phyloP scores from a whole-genome alignment of 169 alveolate species.

The Besnoitia besnoiti region DNA sequence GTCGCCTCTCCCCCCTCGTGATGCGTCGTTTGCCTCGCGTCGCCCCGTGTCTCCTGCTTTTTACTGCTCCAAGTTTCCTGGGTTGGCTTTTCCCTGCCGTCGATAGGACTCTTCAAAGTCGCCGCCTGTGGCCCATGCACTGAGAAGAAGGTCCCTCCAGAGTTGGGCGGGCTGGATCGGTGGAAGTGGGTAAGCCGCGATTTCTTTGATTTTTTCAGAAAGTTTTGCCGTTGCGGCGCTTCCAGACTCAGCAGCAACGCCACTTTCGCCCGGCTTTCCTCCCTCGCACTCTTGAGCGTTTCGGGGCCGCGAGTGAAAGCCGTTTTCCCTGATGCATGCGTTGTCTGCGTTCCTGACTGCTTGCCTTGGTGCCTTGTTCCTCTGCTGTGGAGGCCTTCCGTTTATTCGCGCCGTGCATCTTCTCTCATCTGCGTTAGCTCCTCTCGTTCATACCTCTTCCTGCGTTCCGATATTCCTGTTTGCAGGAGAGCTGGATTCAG shows the following conservation, averaged over 20 bases:
- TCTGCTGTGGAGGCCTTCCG: neutral
- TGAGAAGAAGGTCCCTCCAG: neutral
- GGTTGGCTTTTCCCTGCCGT: neutral
- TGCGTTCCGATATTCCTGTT: neutral
- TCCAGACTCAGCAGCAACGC: neutral
- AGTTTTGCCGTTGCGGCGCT: neutral
- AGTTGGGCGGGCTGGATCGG: neutral
- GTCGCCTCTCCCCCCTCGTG: no score
- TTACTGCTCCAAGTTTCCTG: neutral
- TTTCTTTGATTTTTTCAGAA: neutral
- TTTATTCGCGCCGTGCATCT: neutral
- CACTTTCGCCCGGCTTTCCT: neutral
- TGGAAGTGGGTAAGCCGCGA: conserved; percentile 14
- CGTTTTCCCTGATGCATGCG: no score
- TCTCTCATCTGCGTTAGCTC: neutral
- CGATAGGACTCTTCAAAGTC: neutral
- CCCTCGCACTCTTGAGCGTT: neutral
- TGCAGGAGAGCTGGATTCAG: conserved; percentile 18
- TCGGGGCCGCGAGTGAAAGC: neutral
- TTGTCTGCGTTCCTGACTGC: no score
- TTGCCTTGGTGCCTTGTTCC: neutral
- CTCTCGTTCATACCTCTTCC: neutral
- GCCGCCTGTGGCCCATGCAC: conserved; percentile 22
- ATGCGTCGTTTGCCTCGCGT: no score
- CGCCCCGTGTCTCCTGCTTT: neutral